Evolutionary conservation across 2,329 filamentous ascomycete genomes (phyloP).

Genomic region (Fusarium haematococcum): DNA sequence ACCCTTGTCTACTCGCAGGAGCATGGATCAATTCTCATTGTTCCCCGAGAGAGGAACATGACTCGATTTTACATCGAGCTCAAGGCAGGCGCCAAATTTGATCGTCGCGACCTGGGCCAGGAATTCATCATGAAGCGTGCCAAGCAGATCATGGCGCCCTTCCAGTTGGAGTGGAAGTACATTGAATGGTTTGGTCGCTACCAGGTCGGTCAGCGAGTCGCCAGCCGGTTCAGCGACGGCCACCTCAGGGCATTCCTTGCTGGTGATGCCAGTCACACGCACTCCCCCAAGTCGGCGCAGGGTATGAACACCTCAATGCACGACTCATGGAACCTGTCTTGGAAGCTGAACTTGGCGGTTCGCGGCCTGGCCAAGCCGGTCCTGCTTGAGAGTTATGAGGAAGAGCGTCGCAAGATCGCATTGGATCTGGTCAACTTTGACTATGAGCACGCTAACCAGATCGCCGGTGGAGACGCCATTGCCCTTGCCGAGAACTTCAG

Average conservation of each 20-base stretch:
- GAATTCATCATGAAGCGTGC: conserved; percentile 79
- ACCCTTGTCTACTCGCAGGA: conserved; percentile 75
- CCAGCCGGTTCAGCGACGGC: conserved; percentile 74
- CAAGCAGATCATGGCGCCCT: conserved; percentile 70
- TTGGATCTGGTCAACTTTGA: conserved; percentile 71
- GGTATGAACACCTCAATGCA: conserved; percentile 73
- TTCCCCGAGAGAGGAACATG: conserved; percentile 79
- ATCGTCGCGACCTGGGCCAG: conserved; percentile 60
- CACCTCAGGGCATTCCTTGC: conserved; percentile 74
- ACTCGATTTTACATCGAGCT: conserved; percentile 73
- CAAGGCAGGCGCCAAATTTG: conserved; percentile 58
- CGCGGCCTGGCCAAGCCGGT: conserved; percentile 66
- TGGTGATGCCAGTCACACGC: conserved; percentile 78
- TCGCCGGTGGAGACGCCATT: conserved; percentile 70
- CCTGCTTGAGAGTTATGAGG: conserved; percentile 71
- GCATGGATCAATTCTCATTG: conserved; percentile 77
- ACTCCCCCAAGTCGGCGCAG: conserved; percentile 78
- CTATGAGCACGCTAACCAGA: conserved; percentile 67
- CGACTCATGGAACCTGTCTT: conserved; percentile 71
- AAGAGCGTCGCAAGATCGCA: conserved; percentile 72
- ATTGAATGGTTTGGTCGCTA: conserved; percentile 80
- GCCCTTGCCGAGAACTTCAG: conserved; percentile 76
- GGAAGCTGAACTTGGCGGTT: conserved; percentile 64
- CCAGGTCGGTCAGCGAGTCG: conserved; percentile 77
- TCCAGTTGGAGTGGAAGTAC: conserved; percentile 67